Percentiles rank a stretch among this genome's conserved stretches.
Conservation (phyloP, 306 rosid species). For the Quercus robur region DNA sequence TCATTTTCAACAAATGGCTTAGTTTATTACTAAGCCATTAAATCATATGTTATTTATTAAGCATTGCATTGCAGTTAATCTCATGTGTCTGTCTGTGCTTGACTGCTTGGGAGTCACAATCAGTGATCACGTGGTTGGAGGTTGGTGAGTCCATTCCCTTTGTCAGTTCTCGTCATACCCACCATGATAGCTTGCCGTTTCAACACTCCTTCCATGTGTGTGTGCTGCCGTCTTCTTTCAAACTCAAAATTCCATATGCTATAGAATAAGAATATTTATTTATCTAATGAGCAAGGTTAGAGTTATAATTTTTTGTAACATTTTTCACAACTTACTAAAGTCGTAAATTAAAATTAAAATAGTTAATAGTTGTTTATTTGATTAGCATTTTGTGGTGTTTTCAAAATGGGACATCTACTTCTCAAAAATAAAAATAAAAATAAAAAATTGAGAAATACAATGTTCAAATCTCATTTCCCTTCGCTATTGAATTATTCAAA, state of each 20-base stretch:
- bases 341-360: no score
- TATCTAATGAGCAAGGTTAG: no score
- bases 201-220: slow-evolving; percentile 5
- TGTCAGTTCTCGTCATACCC: slow-evolving; percentile 9
- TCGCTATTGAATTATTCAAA: no score
- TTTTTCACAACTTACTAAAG: no score
- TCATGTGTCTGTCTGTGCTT: slow-evolving; percentile 20
- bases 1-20: background rate
- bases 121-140: slow-evolving; percentile 44
- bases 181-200: slow-evolving; percentile 31
- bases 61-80: slow-evolving; percentile 4
- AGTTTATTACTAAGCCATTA: background rate
- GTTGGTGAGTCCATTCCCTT: slow-evolving; percentile 27
- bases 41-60: background rate
- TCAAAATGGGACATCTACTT: no score
- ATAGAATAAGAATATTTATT: no score
- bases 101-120: slow-evolving; percentile 13
- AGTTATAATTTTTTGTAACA: no score
- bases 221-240: slow-evolving; percentile 11
- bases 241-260: background rate
- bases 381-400: no score
- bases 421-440: no score
- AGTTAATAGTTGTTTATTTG: no score
- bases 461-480: no score
- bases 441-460: no score